phyloP scores from a whole-genome alignment of 2,329 filamentous ascomycete species.

The Cladophialophora chaetospira region DNA sequence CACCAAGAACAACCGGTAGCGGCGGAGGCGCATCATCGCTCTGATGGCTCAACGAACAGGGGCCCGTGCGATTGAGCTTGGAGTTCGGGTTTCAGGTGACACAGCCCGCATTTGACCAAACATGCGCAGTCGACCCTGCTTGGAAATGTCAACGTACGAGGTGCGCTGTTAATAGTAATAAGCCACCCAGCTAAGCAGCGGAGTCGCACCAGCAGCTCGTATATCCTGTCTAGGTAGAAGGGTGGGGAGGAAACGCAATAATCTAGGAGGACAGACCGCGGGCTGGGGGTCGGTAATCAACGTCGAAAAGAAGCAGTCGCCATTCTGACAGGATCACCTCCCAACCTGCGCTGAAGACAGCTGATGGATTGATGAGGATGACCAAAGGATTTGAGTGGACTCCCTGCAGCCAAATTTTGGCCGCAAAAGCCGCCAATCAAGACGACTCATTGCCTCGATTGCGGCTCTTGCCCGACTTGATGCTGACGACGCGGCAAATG shows the following conservation, averaged over 20 bases:
- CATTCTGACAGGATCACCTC: conserved; percentile 5
- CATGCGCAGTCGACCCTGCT: background rate
- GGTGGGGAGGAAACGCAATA: background rate
- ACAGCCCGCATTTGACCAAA: conserved; percentile 17
- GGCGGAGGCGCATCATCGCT: conserved; percentile 51
- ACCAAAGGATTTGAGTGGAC: background rate
- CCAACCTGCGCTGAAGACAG: background rate
- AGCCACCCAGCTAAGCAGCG: background rate
- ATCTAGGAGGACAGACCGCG: background rate
- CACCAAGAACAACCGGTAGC: conserved; percentile 50
- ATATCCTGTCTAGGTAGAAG: background rate
- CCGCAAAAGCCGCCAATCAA: conserved; percentile 9
- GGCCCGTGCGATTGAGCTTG: background rate
- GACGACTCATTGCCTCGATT: background rate
- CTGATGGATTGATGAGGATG: background rate
- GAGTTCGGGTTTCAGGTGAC: background rate
- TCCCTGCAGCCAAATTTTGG: no score
- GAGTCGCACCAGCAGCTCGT: background rate
- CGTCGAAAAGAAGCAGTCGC: background rate
- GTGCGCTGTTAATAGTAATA: background rate
- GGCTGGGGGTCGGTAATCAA: background rate
- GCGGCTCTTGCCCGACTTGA: background rate
- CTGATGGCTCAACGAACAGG: background rate
- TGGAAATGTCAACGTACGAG: background rate
- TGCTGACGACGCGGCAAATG: background rate